phyloP scores from a whole-genome alignment of 129 eudicot genomes.

The Heracleum sosnowskyi region DNA sequence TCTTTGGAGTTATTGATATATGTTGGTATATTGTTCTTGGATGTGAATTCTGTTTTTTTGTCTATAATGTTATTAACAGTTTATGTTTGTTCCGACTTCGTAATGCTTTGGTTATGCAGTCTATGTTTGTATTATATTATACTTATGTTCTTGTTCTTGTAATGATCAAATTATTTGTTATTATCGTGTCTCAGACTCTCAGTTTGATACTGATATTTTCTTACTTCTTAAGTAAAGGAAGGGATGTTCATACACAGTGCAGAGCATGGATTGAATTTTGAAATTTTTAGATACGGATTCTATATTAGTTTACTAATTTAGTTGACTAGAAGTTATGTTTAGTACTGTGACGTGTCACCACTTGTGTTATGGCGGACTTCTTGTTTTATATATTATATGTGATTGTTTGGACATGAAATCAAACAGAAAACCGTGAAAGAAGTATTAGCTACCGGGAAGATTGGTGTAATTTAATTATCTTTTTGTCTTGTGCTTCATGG shows the following conservation, averaged over 20 bases:
- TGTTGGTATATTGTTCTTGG: not conserved
- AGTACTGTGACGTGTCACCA: not conserved
- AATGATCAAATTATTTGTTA: not conserved
- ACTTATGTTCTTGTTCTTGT: not conserved
- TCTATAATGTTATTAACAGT: not conserved
- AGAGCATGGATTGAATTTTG: not conserved
- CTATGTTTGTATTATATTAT: not conserved
- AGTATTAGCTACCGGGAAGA: not conserved
- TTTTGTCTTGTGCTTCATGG: not conserved
- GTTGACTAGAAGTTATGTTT: not conserved
- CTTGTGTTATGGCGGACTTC: not conserved
- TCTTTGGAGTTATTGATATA: not conserved
- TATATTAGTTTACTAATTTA: not conserved
- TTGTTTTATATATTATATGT: not conserved
- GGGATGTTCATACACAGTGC: not conserved
- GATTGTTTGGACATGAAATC: not conserved
- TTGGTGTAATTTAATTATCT: not conserved
- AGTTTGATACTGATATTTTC: not conserved
- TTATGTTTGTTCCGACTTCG: not conserved
- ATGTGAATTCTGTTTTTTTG: not conserved
- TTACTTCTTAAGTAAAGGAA: not conserved
- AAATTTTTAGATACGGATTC: not conserved
- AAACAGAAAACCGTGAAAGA: not conserved
- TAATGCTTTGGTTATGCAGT: not conserved
- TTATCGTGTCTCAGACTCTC: not conserved